Percentiles rank a stretch among this genome's conserved stretches.
Conservation (phyloP, 2,329 filamentous ascomycete genomes). For the Paecilomyces dactylethromorphus region DNA sequence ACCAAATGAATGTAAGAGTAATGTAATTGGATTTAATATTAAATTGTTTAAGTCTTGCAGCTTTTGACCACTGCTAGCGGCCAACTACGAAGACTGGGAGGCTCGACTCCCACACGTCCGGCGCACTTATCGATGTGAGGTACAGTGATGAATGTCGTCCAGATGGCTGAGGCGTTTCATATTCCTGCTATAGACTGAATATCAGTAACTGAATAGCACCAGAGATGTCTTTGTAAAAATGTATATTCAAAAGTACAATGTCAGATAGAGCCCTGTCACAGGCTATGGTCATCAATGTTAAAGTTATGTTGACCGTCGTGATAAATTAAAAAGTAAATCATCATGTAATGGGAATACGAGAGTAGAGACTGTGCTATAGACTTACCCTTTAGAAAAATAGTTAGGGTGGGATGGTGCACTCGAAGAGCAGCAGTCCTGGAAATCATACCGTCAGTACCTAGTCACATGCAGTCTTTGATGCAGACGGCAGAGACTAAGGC, state of each 20-base stretch:
- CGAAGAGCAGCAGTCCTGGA: neutral
- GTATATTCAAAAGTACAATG: slow-evolving; percentile 2
- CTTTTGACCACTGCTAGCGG: neutral
- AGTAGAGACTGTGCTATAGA: slow-evolving; percentile 4
- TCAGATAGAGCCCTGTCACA: slow-evolving; percentile 61
- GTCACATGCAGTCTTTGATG: slow-evolving; percentile 2
- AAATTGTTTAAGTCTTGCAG: neutral
- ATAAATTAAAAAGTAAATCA: slow-evolving; percentile 60
- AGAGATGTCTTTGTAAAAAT: slow-evolving; percentile 1
- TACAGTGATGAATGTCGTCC: neutral
- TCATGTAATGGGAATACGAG: slow-evolving; percentile 45
- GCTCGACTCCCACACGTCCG: no score
- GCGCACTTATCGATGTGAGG: neutral
- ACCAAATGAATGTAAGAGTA: neutral
- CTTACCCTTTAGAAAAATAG: slow-evolving; percentile 8
- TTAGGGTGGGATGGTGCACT: neutral
- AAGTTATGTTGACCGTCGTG: slow-evolving; percentile 86
- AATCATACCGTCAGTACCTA: slow-evolving; percentile 1
- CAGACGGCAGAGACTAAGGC: slow-evolving; percentile 18
- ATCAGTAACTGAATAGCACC: neutral
- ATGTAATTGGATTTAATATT: neutral
- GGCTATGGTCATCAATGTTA: slow-evolving; percentile 69
- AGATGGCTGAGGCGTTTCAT: neutral
- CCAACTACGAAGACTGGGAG: neutral
- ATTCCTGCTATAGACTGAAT: neutral